Base-by-base conservation (phyloP, 1,284 basidiomycete species). In the Quambalaria eucalypti region DNA sequence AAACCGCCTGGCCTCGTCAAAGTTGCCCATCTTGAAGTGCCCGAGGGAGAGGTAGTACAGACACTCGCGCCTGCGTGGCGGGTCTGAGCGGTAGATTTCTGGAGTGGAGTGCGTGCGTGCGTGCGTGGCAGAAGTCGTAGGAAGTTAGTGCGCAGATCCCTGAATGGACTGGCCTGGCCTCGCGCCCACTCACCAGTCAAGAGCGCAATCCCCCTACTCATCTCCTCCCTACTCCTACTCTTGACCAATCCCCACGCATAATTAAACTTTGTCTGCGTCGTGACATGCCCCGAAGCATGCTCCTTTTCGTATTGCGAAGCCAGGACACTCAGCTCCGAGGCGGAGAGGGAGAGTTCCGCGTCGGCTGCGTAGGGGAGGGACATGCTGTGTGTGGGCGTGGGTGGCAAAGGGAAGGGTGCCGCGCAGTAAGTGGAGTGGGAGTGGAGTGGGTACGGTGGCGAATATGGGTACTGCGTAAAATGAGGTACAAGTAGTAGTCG, bases 261-360 rank as follows among this genome's bases (percentile, higher is more conserved):
- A 80, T 98, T 98, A 81, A 99, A 99, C 78, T 91, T 95, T 51
- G 90, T 93, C 79, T 99, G 95, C 2, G 87, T 84, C 2, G 90
- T 90, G 55, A 95, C 83, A 76, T 96, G 90, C 38, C 85, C 84
- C 12, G 63, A 84, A 2, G 83, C 79, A 28, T 85, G 80, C 76
- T 97, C 91, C 76, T 85, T 88, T 80, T 90, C 84, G 78, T 93
- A 93, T 74, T 96, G 92, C 56, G 82, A 73, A 55, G 85, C 80
- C 44, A 96, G 79, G 56, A 92, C 90, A 78, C 90, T 85, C 28
- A 96, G 82, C 78, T 96, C 91, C 64, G 93, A 89, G 72, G 84
- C 90, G 2, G 86, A 83, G 26, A 96, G 80, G 5, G 90, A 90
- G 48, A 87, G 82, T 76, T 93, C 86, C 8, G 90, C 92, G 76